Evolutionary conservation across 2,329 filamentous ascomycete genomes (phyloP).

Genomic region (Penicillium sp.): DNA sequence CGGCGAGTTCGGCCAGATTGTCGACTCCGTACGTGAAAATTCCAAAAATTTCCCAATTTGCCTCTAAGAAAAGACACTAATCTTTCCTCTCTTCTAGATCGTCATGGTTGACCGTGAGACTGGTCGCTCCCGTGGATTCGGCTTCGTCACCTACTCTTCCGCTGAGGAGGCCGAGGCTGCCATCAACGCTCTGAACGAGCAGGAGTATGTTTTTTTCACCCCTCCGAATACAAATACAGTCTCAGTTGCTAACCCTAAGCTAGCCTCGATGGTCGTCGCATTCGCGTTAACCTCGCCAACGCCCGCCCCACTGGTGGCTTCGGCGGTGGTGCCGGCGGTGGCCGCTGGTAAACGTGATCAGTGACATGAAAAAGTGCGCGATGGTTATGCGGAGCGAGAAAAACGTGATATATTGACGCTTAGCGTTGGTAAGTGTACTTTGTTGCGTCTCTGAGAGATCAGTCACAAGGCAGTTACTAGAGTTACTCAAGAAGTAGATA

Average conservation of each 20-base stretch:
- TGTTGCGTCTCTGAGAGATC: neutral
- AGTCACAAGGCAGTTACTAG: neutral
- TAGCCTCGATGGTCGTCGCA: slow-evolving; percentile 13
- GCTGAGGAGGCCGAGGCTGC: slow-evolving; percentile 12
- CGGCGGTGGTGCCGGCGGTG: neutral
- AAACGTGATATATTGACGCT: slow-evolving; percentile 7
- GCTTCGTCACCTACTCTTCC: slow-evolving; percentile 16
- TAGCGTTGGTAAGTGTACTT: slow-evolving; percentile 4
- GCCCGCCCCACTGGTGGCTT: slow-evolving; percentile 5
- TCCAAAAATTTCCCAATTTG: neutral
- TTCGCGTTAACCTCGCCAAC: slow-evolving; percentile 14
- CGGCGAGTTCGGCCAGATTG: slow-evolving; percentile 7
- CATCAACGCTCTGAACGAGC: slow-evolving; percentile 11
- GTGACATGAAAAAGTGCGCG: slow-evolving; percentile 1
- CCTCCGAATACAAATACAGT: no score
- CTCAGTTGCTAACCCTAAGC: neutral
- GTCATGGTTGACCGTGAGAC: slow-evolving; percentile 17
- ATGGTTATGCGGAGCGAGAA: slow-evolving; percentile 4
- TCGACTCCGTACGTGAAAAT: slow-evolving; percentile 11
- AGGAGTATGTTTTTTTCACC: slow-evolving; percentile 9
- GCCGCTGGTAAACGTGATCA: slow-evolving; percentile 5
- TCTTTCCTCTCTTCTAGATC: slow-evolving; percentile 1
- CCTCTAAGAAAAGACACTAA: neutral
- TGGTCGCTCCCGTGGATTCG: slow-evolving; percentile 16
- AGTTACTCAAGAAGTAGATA: slow-evolving; percentile 8